Percentiles rank a stretch among this genome's conserved stretches.
phyloP scores from a whole-genome alignment of 257 asterid genomes.

The Lithospermum erythrorhizon region DNA sequence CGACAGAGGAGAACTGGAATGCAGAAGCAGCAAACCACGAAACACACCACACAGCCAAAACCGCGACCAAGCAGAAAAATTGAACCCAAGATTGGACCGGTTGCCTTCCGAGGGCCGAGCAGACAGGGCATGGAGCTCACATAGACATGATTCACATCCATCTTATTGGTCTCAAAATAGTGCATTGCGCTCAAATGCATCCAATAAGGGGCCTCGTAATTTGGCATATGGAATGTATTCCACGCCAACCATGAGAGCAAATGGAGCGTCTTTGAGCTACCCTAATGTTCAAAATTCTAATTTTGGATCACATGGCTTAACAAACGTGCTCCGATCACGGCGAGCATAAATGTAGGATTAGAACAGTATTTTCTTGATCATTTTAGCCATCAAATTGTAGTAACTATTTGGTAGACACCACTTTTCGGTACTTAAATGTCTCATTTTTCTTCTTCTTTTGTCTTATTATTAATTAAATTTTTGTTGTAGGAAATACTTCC shows the following conservation, averaged over 20 bases:
- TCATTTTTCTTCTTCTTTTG: too few species aligned
- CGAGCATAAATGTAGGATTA: too few species aligned
- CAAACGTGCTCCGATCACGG: too few species aligned
- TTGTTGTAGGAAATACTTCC: too few species aligned
- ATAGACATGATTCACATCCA: conserved; percentile 28
- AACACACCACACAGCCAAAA: conserved; percentile 43
- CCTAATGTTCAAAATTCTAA: conserved; percentile 30
- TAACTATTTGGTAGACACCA: too few species aligned
- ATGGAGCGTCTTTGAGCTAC: conserved; percentile 53
- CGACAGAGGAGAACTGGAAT: conserved; percentile 73
- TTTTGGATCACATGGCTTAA: conserved; percentile 43
- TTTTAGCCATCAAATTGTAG: too few species aligned
- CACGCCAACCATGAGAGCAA: conserved; percentile 34
- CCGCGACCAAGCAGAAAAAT: conserved; percentile 60
- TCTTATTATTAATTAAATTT: too few species aligned
- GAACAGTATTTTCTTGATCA: too few species aligned
- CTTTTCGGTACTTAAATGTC: too few species aligned
- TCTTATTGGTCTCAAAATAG: conserved; percentile 63
- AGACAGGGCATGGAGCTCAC: conserved; percentile 52
- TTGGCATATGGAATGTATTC: conserved; percentile 54
- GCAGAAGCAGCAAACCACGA: conserved; percentile 50
- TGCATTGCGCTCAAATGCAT: conserved; percentile 40
- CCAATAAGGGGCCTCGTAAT: conserved; percentile 43
- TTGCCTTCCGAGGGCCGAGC: conserved; percentile 48
- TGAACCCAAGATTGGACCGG: conserved; percentile 52